Evolutionary conservation across 2,329 filamentous ascomycete genomes (phyloP), one percentile per base, ranked within the genome.

Genomic region (Penicillium griseofulvum): DNA sequence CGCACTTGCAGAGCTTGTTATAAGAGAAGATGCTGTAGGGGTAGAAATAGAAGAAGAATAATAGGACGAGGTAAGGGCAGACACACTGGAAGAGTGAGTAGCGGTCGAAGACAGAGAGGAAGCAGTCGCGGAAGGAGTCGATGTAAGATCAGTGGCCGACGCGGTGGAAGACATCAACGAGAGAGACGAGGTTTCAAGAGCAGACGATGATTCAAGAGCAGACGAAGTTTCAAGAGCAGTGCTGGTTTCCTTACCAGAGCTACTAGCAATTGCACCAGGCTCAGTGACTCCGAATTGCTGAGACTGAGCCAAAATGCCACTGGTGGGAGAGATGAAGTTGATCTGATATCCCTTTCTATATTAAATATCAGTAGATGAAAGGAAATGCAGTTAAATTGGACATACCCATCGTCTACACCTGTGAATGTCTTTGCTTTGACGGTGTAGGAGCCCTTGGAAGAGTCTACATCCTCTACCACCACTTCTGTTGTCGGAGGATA

Each of bases 301-400:
- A 17, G 73, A 75, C 65, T 78, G 76, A 26, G 74, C 73, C 31
- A 78, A 64, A 56, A 78, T 77, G 36, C 75, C 76, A 34, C 51
- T 68, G 28, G 59, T 55, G 16, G 69, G 68, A 47, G 73, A 71
- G 52, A 74, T 48, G 54, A 76, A 66, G 64, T 78, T 76, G 69
- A 78, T 68, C 55, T 75, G 75, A 63, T 76, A 78, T 46, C 69
- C 72, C 45, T 73, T 72, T 39, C 59, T 58, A 38, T 45, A 47
- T 28, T 43, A 39, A 47, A 12, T 12, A 29, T 29, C 14, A 62
- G 33, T 47, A 28, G 1, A 9, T 33, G 10, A 17, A 26, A 17
- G 11, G 17, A 11, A 11, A 22, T 24, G 1, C 8, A 36, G 26
- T 16, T n/a, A 10, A 38, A 39, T 8, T 42, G 6, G 2, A 57